phyloP scores from a whole-genome alignment of 2,329 filamentous ascomycete species.

The Purpureocillium lavendulum region DNA sequence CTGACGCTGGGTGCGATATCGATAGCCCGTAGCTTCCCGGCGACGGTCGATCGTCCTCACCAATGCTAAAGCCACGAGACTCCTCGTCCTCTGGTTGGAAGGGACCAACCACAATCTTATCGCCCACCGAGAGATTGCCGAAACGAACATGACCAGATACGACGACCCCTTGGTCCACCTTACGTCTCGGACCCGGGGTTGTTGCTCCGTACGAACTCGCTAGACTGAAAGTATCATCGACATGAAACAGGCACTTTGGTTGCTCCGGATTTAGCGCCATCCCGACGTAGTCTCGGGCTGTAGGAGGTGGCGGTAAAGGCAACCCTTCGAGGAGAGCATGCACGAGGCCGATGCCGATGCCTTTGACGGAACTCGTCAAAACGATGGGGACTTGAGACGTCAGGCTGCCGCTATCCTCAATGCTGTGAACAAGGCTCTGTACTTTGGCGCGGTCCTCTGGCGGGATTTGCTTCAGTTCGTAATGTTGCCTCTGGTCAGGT shows the following conservation, averaged over 20 bases:
- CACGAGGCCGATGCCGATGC: conserved; percentile 69
- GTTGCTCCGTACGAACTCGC: conserved; percentile 45
- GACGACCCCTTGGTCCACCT: conserved; percentile 54
- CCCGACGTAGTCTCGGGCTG: conserved; percentile 45
- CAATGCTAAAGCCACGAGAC: conserved; percentile 22
- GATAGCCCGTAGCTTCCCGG: conserved; percentile 40
- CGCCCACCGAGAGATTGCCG: conserved; percentile 68
- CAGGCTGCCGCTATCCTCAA: conserved; percentile 33
- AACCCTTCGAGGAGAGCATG: conserved; percentile 75
- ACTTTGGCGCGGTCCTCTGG: conserved; percentile 49
- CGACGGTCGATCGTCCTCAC: conserved; percentile 34
- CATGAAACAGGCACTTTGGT: conserved; percentile 66
- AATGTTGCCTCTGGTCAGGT: conserved; percentile 36
- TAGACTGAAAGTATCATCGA: conserved; percentile 83
- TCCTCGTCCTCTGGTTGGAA: conserved; percentile 54
- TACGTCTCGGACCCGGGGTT: conserved; percentile 7
- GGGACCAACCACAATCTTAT: conserved; percentile 71
- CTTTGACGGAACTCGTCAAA: conserved; percentile 79
- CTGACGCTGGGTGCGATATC: conserved; percentile 43
- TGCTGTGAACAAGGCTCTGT: conserved; percentile 41
- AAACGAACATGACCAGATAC: conserved; percentile 79
- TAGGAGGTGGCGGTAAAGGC: conserved; percentile 55
- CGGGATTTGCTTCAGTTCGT: conserved; percentile 50
- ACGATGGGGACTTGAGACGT: conserved; percentile 68
- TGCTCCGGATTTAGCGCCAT: conserved; percentile 49